These are phyloP conservation scores for Chamaecyparis obtusa DNA, from an alignment of 75 land plant genomes.

Conservation along the genomic window DNA sequence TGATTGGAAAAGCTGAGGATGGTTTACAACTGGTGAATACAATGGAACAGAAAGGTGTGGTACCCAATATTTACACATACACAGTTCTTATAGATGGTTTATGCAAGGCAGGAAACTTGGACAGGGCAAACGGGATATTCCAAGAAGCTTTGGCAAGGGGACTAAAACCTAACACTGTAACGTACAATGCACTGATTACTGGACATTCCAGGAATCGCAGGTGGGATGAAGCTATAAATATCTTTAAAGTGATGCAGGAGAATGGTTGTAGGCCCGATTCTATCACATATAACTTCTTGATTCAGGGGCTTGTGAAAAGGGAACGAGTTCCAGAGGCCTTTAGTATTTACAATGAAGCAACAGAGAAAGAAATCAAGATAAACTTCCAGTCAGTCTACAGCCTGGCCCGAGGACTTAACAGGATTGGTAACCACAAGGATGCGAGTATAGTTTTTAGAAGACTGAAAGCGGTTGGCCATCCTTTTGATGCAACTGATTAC, in stretches of 20 bases:
- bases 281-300: constrained; percentile 18
- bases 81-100: constrained; percentile 36
- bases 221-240: constrained; percentile 11
- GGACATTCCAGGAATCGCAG: constrained; percentile 20
- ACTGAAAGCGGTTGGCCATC: background rate
- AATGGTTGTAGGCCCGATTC: constrained; percentile 14
- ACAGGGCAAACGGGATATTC: constrained; percentile 34
- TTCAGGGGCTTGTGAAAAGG: constrained; percentile 13
- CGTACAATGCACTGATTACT: constrained; percentile 31
- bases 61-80: constrained; percentile 33
- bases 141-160: constrained; percentile 30
- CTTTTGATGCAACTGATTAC: constrained; percentile 6
- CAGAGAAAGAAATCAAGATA: background rate
- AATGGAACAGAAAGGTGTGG: constrained; percentile 20
- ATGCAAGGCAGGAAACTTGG: constrained; percentile 32
- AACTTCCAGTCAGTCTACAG: background rate
- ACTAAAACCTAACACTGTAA: constrained; percentile 26
- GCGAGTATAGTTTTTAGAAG: background rate
- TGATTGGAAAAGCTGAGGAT: constrained; percentile 7
- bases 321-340: constrained; percentile 10
- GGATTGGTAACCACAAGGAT: constrained; percentile 13
- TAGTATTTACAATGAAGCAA: background rate
- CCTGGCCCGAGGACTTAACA: constrained; percentile 13
- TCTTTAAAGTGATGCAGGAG: constrained; percentile 16
- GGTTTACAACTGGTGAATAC: constrained; percentile 11